Base-by-base conservation (phyloP, 2,329 filamentous ascomycete genomes). In the Sporothrix mexicana region DNA sequence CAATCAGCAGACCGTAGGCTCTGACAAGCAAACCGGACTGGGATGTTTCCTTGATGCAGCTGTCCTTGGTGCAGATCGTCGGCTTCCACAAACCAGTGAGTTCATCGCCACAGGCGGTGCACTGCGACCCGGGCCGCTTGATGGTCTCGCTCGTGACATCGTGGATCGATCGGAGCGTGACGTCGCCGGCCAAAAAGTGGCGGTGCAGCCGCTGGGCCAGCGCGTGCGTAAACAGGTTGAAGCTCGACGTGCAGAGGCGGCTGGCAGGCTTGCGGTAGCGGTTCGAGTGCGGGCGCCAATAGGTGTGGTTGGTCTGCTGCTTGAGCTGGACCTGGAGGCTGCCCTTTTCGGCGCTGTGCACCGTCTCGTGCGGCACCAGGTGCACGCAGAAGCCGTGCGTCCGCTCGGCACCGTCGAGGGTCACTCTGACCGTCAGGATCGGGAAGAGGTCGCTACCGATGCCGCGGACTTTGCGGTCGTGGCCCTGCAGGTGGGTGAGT, bases 341-440 rank as follows among this genome's bases (percentile, higher is more conserved):
- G 30, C 64, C 67, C 12, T 74, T 51, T 9, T 41, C 71, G 4
- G 41, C 23, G 5, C 68, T 69, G 51, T 43, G 64, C 2, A 57
- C 53, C 5, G 75, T 69, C 30, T 75, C 75, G 70, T 73, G 72
- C 7, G 75, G 72, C 51, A 72, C 69, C 15, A 76, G 66, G 68
- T 78, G 77, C 3, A 78, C 59, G 62, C 77, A 78, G 72, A 78
- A 78, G n/a, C 74, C 75, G 49, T 45, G 68, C 23, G 12, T 9
- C 2, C 30, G 8, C 7, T 72, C 67, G 13, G 43, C 62, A 0
- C 64, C 72, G 9, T 64, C 36, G 7, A 76, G 51, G 1, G 41
- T 67, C 17, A 78, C 74, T n/a, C 77, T 75, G 36, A 78, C 77
- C 5, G 76, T 73, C n/a, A 78, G 64, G 12, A 76, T 23, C 2